A percentile compares a stretch with the other conserved stretches of the same genome.
These are phyloP conservation scores for Dryas drummondii DNA, from an alignment of 306 rosid genomes.

Conservation along the genomic window DNA sequence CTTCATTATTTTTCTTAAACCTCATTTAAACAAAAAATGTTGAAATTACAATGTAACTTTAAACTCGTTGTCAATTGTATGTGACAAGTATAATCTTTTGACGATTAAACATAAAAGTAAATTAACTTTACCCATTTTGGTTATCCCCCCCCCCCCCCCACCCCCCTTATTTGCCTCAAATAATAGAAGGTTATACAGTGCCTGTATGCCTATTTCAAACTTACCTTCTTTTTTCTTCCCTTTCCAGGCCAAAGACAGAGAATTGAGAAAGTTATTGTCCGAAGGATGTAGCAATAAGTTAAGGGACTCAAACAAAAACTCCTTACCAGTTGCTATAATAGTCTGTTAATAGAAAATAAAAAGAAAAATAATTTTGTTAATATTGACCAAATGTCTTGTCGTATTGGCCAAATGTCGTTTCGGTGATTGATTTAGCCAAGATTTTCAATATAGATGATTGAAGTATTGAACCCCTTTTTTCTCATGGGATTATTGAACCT, in stretches of 20 bases:
- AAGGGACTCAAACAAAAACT: background rate
- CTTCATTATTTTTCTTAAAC: too few relatives aligned
- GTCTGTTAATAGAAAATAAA: background rate
- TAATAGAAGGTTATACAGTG: too few relatives aligned
- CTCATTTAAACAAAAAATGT: too few relatives aligned
- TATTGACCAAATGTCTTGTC: background rate
- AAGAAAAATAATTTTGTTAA: background rate
- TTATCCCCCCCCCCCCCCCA: too few relatives aligned
- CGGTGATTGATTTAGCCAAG: constrained; percentile 15
- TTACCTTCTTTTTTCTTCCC: background rate
- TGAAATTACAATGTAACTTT: too few relatives aligned
- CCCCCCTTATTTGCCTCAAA: too few relatives aligned
- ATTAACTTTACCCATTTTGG: too few relatives aligned
- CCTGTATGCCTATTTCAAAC: background rate
- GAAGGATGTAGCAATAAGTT: background rate
- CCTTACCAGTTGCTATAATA: background rate
- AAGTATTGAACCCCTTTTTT: background rate
- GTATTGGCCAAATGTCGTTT: constrained; percentile 20
- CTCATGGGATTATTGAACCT: background rate
- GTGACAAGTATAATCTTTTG: too few relatives aligned
- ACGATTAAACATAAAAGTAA: too few relatives aligned
- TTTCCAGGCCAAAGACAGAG: background rate
- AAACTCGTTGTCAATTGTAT: too few relatives aligned
- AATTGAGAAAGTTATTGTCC: background rate
- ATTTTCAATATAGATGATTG: background rate